Evolutionary conservation across 2,329 filamentous ascomycete species (phyloP), one percentile per base, ranked within the genome.

Genomic region (Fusarium devonianum): DNA sequence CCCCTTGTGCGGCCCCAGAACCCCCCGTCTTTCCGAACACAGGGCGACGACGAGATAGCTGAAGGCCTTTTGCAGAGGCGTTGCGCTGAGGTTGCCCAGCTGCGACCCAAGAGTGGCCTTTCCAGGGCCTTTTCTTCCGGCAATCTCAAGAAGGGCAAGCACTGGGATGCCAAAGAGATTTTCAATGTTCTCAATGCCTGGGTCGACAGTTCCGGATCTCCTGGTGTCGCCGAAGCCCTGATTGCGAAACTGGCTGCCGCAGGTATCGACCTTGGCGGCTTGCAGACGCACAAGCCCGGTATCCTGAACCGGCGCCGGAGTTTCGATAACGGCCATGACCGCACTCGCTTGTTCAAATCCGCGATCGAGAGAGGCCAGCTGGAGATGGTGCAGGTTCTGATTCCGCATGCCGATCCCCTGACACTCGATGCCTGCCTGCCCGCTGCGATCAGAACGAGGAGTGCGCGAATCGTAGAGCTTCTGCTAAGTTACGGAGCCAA

Each of bases 181-280:
- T 78, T 83, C 38, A 76, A 78, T 37, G 76, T 77, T 11, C 71
- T 85, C 41, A 70, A 77, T 35, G 69, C 71, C 30, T 80, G 81
- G 60, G 73, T 84, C 46, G 67, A 71, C 25, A 78, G 75, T 35
- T 69, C 67, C 12, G 80, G 81, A 10, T 75, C 79, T 1, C 75
- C 81, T 0, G 81, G 78, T 7, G 76, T 84, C 4, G 81, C 79
- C n/a, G 79, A 84, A 60, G 78, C 78, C 1, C 71, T 85, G 17
- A 75, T 84, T 21, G 70, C 67, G 4, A 81, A 78, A 65, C 67
- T 85, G 23, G 70, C 73, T 25, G 66, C 71, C 1, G 75, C 73
- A 2, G 82, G 82, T 11, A 77, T 80, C 4, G 78, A 82, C 40
- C 63, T 84, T 11, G 78, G 80, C 42, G 72, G 78, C 11, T 70